These are phyloP conservation scores for Phoma sp. DNA, from an alignment of 2,329 filamentous ascomycete species.

Conservation along the genomic window DNA sequence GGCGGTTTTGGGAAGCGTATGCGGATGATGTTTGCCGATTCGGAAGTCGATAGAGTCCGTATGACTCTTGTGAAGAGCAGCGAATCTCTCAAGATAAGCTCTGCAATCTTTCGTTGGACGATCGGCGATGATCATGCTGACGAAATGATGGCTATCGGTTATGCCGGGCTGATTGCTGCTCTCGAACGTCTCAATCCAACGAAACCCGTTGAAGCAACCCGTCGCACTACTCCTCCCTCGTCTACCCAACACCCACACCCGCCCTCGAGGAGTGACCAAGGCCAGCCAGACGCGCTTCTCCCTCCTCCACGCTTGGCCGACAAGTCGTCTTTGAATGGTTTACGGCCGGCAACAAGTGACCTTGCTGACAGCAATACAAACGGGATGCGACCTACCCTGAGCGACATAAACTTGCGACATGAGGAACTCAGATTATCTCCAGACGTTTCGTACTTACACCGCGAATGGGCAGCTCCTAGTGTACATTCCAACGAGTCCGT, in stretches of 20 bases:
- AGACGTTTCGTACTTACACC: slow-evolving; percentile 28
- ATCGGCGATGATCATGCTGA: slow-evolving; percentile 64
- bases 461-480: slow-evolving; percentile 35
- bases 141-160: slow-evolving; percentile 69
- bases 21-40: slow-evolving; percentile 59
- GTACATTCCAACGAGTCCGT: slow-evolving; percentile 33
- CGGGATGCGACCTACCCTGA: not conserved
- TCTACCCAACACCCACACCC: slow-evolving; percentile 36
- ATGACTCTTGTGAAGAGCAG: slow-evolving; percentile 63
- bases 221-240: slow-evolving; percentile 33
- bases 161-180: slow-evolving; percentile 69
- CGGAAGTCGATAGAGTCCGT: slow-evolving; percentile 66
- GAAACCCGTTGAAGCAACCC: slow-evolving; percentile 30
- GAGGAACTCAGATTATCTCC: slow-evolving; percentile 19
- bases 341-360: slow-evolving; percentile 13
- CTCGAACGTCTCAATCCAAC: slow-evolving; percentile 58
- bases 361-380: not conserved
- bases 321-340: slow-evolving; percentile 23
- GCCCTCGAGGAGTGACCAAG: slow-evolving; percentile 19
- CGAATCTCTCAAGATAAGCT: slow-evolving; percentile 68
- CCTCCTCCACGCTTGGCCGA: slow-evolving; percentile 3
- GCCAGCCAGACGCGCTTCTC: not conserved
- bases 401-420: slow-evolving; percentile 12
- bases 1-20: slow-evolving; percentile 67
- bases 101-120: slow-evolving; percentile 69